A percentile compares a stretch with the other conserved stretches of the same genome.
These are phyloP conservation scores for Scortechinia acanthostroma DNA, from an alignment of 2,329 filamentous ascomycete species.

Conservation along the genomic window DNA sequence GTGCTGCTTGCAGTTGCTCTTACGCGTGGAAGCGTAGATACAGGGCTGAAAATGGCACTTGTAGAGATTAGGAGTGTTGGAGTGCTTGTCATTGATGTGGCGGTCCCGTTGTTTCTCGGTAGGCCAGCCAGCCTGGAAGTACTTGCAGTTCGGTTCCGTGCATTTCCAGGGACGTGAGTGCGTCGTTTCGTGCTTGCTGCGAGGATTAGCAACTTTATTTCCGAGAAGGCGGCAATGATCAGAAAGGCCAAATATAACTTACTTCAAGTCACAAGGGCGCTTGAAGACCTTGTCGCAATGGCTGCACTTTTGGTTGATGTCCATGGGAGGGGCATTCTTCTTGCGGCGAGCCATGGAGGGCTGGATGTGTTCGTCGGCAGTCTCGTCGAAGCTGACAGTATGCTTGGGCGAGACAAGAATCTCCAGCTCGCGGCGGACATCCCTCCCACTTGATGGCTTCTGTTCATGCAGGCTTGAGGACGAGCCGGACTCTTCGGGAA, in stretches of 20 bases:
- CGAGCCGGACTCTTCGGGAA: too few species aligned
- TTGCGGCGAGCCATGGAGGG: conserved; percentile 93
- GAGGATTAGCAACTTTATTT: too few species aligned
- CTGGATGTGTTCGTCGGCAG: conserved; percentile 73
- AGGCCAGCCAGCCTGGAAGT: conserved; percentile 82
- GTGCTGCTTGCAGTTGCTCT: conserved; percentile 96
- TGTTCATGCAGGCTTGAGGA: too few species aligned
- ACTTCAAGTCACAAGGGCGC: conserved; percentile 88
- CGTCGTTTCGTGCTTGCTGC: conserved; percentile 92
- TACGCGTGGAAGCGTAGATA: conserved; percentile 88
- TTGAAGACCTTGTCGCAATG: conserved; percentile 88
- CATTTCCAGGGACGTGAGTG: conserved; percentile 97
- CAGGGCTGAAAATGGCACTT: conserved; percentile 78
- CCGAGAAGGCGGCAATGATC: too few species aligned
- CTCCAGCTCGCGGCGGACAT: not conserved
- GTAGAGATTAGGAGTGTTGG: conserved; percentile 69
- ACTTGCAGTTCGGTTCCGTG: conserved; percentile 74
- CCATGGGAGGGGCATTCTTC: conserved; percentile 82
- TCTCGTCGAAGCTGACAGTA: conserved; percentile 60
- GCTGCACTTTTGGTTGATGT: conserved; percentile 75
- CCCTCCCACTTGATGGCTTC: too few species aligned
- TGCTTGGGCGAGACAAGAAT: conserved; percentile 11
- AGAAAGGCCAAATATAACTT: too few species aligned
- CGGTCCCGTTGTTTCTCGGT: conserved; percentile 96
- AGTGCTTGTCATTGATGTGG: conserved; percentile 95